Base-by-base conservation (phyloP, 2,329 filamentous ascomycete genomes). In the Aspergillus pseudotamarii region DNA sequence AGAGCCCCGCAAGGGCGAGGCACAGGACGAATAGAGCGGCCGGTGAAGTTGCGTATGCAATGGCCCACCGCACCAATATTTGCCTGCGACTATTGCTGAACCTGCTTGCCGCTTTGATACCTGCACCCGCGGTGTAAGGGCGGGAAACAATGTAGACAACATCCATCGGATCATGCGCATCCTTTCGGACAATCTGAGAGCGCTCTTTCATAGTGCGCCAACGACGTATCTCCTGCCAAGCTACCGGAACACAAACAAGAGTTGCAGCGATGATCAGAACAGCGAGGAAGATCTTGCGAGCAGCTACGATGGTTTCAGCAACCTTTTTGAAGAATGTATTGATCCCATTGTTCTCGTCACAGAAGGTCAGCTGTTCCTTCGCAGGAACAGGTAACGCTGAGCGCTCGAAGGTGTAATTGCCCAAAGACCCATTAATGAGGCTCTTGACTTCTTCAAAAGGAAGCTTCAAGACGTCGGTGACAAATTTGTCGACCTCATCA, bases 1-100 rank as follows among this genome's bases (percentile, higher is more conserved):
- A 87, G 53, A 96, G 85, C 3, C 93, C 93, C 1, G 93, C 92
- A 11, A 96, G 73, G 11, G 91, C 94, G 46, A 97, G 87, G 6
- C 90, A 89, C 8, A 97, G 85, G 6, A 97, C 87, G 71, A 97
- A 94, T n/a, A 97, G 82, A 21, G 93, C 94, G 0, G 92, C 88
- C 0, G 90, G 80, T 0, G 93, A 93, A 0, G 93, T 97, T n/a
- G 89, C 89, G 75, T 97, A 97, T 10, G 94, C 91, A 66, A 95
- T 83, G 58, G 88, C 87, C 93, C 94, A 97, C 65, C 94, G 88
- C 11, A 89, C 84, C 48, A 97, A 84, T 53, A 91, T 86, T 76
- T 93, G 89, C 58, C 87, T 85, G 69, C 89, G 85, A 72, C 78
- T 79, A 80, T 85, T 86, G 66, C 75, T 76, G 78, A 94, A 88